A percentile compares a stretch with the other conserved stretches of the same genome.
Conservation (phyloP, 2,329 filamentous ascomycete species). For the Aspergillus costaricaensis region DNA sequence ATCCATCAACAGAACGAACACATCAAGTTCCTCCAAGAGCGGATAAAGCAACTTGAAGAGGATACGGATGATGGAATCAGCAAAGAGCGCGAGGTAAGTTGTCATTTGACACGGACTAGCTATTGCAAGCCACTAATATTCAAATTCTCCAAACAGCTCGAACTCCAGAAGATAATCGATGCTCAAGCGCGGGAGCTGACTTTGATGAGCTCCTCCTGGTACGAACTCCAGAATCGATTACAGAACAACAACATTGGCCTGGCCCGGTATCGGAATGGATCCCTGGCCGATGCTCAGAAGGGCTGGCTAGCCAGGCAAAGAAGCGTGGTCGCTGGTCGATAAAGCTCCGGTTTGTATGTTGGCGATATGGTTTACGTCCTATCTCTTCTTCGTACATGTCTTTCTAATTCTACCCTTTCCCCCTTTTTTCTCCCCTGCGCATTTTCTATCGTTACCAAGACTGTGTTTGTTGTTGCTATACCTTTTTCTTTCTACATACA, state of each 20-base stretch:
- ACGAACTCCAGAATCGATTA: conserved; percentile 48
- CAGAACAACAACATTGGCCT: conserved; percentile 47
- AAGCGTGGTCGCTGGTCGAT: conserved; percentile 42
- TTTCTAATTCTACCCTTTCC: not conserved
- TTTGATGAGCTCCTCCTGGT: conserved; percentile 51
- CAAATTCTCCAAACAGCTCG: conserved; percentile 29
- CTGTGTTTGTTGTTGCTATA: not conserved
- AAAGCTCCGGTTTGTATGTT: conserved; percentile 8
- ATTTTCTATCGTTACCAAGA: not conserved
- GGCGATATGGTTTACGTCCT: conserved; percentile 2
- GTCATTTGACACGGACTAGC: not conserved
- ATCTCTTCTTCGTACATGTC: conserved; percentile 5
- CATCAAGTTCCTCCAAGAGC: conserved; percentile 45
- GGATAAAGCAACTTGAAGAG: conserved; percentile 44
- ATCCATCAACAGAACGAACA: conserved; percentile 47
- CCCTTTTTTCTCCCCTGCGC: not conserved
- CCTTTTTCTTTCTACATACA: not conserved
- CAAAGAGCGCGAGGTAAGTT: conserved; percentile 44
- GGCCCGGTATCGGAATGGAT: conserved; percentile 43
- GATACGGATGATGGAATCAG: conserved; percentile 38
- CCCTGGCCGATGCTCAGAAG: conserved; percentile 40
- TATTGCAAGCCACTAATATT: too few species aligned
- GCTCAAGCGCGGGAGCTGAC: conserved; percentile 46
- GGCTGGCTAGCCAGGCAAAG: conserved; percentile 50
- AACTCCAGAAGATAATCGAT: conserved; percentile 44